Conservation (phyloP, 352 stramenopile species). For the Saprolegnia diclina region DNA sequence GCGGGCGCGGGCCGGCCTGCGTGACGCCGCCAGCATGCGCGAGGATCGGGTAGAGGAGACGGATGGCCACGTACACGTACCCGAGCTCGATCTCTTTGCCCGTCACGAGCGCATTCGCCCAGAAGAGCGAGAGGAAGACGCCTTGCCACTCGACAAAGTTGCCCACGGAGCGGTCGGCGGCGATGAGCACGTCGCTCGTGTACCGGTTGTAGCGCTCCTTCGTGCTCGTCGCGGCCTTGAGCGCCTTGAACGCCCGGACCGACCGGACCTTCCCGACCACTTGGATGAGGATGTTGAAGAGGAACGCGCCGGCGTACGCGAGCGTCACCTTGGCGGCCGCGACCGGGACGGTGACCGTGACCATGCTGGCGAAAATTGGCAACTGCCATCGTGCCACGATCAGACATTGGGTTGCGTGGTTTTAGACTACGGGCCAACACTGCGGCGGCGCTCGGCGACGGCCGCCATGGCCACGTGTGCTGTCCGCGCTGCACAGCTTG, state of each 20-base stretch:
- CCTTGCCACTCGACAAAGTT: constrained; percentile 28
- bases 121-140: constrained; percentile 21
- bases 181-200: constrained; percentile 14
- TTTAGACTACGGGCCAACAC: no score
- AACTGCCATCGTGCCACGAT: neutral
- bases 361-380: neutral
- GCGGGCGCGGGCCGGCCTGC: constrained; percentile 3
- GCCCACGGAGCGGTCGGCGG: constrained; percentile 19
- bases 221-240: constrained; percentile 6
- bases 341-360: neutral
- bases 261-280: constrained; percentile 14
- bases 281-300: constrained; percentile 27
- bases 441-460: no score
- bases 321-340: constrained; percentile 22
- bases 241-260: neutral
- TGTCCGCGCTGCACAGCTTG: no score
- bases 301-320: constrained; percentile 17
- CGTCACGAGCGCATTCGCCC: constrained; percentile 22
- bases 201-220: constrained; percentile 20
- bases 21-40: constrained; percentile 9
- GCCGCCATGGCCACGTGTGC: no score
- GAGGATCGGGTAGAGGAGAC: constrained; percentile 21
- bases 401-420: no score
- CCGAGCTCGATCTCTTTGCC: constrained; percentile 22
- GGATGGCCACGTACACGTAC: constrained; percentile 20